Conservation (phyloP, 495 filamentous ascomycete genomes). For the Haplographium delicatum region DNA sequence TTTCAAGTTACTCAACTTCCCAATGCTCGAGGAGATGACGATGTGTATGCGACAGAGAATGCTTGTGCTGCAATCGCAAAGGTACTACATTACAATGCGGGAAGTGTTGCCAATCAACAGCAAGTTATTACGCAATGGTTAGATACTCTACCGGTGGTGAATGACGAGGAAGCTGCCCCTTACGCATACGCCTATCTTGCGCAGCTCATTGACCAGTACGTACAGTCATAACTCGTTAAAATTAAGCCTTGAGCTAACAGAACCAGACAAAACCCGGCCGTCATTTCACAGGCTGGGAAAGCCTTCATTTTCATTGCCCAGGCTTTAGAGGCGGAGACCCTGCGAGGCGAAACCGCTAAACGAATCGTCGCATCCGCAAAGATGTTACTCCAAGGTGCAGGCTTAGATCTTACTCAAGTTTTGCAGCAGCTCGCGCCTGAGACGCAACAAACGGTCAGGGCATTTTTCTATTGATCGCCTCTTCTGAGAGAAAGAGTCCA, state of each 20-base stretch:
- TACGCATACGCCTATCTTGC: slow-evolving; percentile 92
- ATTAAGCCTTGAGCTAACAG: slow-evolving; percentile 3
- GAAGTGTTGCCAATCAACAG: slow-evolving; percentile 66
- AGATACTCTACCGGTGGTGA: slow-evolving; percentile 81
- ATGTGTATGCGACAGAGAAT: slow-evolving; percentile 97
- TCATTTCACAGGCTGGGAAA: slow-evolving; percentile 66
- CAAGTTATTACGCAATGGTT: slow-evolving; percentile 77
- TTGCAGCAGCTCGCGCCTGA: slow-evolving; percentile 67
- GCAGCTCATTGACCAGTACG: slow-evolving; percentile 91
- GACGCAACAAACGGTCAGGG: slow-evolving; percentile 68
- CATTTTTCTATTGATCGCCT: slow-evolving; percentile 54
- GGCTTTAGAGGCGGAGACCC: slow-evolving; percentile 83
- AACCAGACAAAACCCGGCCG: slow-evolving; percentile 77
- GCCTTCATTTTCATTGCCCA: slow-evolving; percentile 78
- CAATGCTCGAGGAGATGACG: slow-evolving; percentile 81
- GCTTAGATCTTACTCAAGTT: slow-evolving; percentile 64
- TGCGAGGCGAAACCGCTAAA: slow-evolving; percentile 73
- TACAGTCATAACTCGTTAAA: slow-evolving; percentile 21
- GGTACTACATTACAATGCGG: slow-evolving; percentile 81
- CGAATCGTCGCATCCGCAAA: slow-evolving; percentile 71
- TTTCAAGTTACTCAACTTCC: slow-evolving; percentile 78
- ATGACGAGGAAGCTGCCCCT: slow-evolving; percentile 96
- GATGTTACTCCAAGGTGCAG: slow-evolving; percentile 61
- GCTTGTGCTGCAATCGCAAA: slow-evolving; percentile 96
- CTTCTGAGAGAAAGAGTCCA: not conserved